Evolutionary conservation across 1,139 yeast species (phyloP).

Genomic region (Yamadazyma kanchanaburiensis): DNA sequence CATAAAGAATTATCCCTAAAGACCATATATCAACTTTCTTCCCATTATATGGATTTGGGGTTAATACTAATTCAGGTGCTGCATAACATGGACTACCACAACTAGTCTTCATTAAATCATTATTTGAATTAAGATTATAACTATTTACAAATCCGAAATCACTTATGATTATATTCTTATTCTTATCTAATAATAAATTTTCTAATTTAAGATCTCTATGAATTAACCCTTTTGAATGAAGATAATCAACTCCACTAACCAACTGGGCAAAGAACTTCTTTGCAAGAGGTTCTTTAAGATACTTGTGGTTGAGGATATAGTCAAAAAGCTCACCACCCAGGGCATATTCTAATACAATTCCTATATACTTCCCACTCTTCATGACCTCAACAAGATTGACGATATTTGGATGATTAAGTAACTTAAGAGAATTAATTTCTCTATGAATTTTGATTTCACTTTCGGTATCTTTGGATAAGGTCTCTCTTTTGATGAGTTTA

Average conservation of each 20-base stretch:
- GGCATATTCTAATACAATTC: constrained; percentile 93
- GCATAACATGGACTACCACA: constrained; percentile 99
- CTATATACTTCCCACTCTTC: constrained; percentile 92
- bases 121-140: constrained; percentile 52
- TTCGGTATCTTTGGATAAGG: constrained; percentile 78
- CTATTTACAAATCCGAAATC: constrained; percentile 94
- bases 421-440: constrained; percentile 86
- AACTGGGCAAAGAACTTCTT: constrained; percentile 88
- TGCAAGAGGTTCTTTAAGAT: constrained; percentile 81
- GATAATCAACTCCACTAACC: constrained; percentile 88
- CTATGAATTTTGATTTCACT: constrained; percentile 87
- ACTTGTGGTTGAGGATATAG: constrained; percentile 82
- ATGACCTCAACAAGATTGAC: constrained; percentile 88
- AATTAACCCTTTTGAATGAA: constrained; percentile 79
- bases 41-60: constrained; percentile 88
- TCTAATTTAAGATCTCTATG: constrained; percentile 77
- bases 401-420: constrained; percentile 83
- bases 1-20: constrained; percentile 90
- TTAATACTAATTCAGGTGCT: constrained; percentile 92
- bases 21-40: constrained; percentile 96
- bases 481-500: constrained; percentile 82
- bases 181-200: constrained; percentile 72
- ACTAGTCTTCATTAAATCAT: constrained; percentile 87
- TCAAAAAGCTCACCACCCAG: constrained; percentile 97
- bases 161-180: constrained; percentile 73